phyloP scores from a whole-genome alignment of 805 yeast genomes.

The Ogataea thermomethanolica region DNA sequence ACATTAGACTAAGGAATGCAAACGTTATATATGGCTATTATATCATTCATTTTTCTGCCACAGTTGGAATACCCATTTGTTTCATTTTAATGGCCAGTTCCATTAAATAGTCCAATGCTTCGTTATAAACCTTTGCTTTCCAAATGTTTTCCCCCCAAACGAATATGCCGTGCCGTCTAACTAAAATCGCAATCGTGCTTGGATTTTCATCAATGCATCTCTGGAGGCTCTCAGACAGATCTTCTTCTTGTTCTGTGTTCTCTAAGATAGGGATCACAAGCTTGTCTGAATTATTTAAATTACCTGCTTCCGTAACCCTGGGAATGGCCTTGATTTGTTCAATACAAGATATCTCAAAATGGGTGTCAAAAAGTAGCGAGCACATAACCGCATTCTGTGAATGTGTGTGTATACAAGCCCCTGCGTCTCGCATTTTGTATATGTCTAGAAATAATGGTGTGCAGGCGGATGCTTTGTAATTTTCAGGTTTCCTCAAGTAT shows the following conservation, averaged over 20 bases:
- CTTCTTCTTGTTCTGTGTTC: constrained; percentile 86
- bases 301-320: constrained; percentile 58
- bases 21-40: not conserved
- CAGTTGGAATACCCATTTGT: constrained; percentile 59
- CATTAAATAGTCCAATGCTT: constrained; percentile 85
- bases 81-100: constrained; percentile 85
- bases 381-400: constrained; percentile 85
- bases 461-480: constrained; percentile 87
- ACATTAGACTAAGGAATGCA: constrained; percentile 4
- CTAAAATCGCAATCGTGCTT: constrained; percentile 77
- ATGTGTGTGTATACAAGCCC: constrained; percentile 94
- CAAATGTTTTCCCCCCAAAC: constrained; percentile 95
- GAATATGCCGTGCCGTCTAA: constrained; percentile 89
- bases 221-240: constrained; percentile 62
- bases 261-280: constrained; percentile 87
- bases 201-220: constrained; percentile 70
- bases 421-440: constrained; percentile 63
- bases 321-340: constrained; percentile 96
- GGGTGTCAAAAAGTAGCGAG: constrained; percentile 64
- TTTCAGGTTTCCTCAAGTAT: constrained; percentile 57
- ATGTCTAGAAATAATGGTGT: constrained; percentile 83
- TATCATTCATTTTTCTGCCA: constrained; percentile 12
- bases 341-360: constrained; percentile 71
- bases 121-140: constrained; percentile 91
- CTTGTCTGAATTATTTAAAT: constrained; percentile 68